These are phyloP conservation scores for Suillus decipiens DNA, from an alignment of 768 basidiomycete genomes.

Conservation along the genomic window DNA sequence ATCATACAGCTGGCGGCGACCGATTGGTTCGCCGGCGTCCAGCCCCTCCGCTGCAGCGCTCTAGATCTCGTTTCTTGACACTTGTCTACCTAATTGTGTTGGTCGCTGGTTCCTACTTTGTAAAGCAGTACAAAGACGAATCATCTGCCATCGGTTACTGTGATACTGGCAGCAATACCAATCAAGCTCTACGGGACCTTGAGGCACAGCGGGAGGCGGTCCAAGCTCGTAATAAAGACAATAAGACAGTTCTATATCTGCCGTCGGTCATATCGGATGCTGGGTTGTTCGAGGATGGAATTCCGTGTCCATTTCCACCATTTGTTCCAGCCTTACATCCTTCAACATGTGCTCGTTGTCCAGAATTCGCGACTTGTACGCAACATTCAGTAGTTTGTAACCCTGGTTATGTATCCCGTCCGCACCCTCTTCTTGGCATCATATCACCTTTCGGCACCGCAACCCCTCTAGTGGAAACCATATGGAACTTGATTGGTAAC, in stretches of 20 bases:
- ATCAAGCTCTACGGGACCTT: constrained; percentile 51
- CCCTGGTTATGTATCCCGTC: constrained; percentile 62
- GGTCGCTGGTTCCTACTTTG: constrained; percentile 34
- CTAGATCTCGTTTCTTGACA: constrained; percentile 39
- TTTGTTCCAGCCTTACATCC: constrained; percentile 59
- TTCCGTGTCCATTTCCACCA: constrained; percentile 55
- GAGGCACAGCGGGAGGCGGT: constrained; percentile 47
- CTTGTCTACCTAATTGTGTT: constrained; percentile 42
- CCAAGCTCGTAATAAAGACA: constrained; percentile 57
- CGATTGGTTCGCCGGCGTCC: constrained; percentile 13
- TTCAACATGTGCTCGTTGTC: constrained; percentile 70
- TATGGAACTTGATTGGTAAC: constrained; percentile 49
- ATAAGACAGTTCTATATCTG: constrained; percentile 48
- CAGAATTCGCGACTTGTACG: constrained; percentile 65
- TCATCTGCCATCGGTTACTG: constrained; percentile 79
- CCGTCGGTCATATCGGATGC: constrained; percentile 28
- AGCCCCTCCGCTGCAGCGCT: constrained; percentile 17
- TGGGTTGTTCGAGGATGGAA: constrained; percentile 32
- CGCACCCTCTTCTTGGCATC: constrained; percentile 56
- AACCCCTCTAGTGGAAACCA: constrained; percentile 39
- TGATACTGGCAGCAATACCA: constrained; percentile 62
- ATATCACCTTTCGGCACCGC: constrained; percentile 43
- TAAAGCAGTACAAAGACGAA: constrained; percentile 60
- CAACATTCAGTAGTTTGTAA: constrained; percentile 63
- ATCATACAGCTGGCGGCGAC: constrained; percentile 40